phyloP scores from a whole-genome alignment of 2,329 filamentous ascomycete genomes.

The Arthrobotrys entomopaga region DNA sequence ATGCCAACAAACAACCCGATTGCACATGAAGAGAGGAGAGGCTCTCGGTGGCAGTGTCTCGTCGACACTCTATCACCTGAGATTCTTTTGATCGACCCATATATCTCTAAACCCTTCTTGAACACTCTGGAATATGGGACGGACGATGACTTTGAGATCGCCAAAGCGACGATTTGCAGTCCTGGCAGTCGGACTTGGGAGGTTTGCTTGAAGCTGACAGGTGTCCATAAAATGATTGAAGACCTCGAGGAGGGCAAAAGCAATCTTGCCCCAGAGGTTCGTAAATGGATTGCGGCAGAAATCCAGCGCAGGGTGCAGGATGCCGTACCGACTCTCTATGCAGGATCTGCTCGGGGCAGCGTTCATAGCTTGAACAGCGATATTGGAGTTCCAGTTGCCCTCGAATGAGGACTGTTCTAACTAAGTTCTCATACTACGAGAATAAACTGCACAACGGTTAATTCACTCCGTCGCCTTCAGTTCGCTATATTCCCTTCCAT shows the following conservation, averaged over 20 bases:
- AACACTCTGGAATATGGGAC: conserved; percentile 44
- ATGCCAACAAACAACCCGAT: conserved; percentile 52
- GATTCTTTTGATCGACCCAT: conserved; percentile 49
- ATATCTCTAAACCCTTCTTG: conserved; percentile 44
- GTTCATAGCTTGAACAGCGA: conserved; percentile 48
- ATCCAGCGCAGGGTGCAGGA: conserved; percentile 51
- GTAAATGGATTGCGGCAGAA: conserved; percentile 52
- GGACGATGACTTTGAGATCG: conserved; percentile 49
- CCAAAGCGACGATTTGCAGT: conserved; percentile 39
- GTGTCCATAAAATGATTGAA: conserved; percentile 51
- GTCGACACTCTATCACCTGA: conserved; percentile 51
- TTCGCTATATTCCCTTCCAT: conserved; percentile 2
- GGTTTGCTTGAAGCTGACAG: conserved; percentile 47
- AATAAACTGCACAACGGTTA: conserved; percentile 1
- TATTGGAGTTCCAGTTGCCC: conserved; percentile 14
- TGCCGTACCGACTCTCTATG: conserved; percentile 37
- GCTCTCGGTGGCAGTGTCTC: conserved; percentile 45
- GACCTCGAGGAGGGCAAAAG: conserved; percentile 51
- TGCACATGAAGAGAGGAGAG: conserved; percentile 46
- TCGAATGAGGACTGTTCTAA: conserved; percentile 28
- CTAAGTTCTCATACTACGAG: not conserved
- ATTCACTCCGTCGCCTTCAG: conserved; percentile 3
- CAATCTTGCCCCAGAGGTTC: conserved; percentile 40
- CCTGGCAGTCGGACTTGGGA: conserved; percentile 48
- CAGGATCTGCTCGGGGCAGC: conserved; percentile 36